These are phyloP conservation scores for Tuber melanosporum DNA, from an alignment of 495 filamentous ascomycete species.

Conservation along the genomic window DNA sequence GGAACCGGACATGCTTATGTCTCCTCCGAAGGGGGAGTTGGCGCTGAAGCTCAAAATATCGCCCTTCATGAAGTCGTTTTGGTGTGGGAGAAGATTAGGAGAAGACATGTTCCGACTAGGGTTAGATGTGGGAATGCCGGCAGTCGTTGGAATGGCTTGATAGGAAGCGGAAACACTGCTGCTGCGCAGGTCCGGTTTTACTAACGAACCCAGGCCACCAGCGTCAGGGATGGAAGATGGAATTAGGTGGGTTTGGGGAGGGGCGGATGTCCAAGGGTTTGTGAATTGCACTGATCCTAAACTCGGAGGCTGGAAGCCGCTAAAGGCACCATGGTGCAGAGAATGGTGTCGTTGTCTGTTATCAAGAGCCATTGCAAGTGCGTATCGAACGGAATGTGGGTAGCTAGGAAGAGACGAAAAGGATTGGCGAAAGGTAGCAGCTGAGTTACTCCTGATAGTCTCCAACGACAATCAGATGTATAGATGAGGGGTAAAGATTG, in stretches of 20 bases:
- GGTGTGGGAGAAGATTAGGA: slow-evolving; percentile 29
- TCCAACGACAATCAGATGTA: background rate
- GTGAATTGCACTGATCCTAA: slow-evolving; percentile 76
- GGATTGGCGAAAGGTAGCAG: slow-evolving; percentile 16
- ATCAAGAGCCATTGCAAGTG: slow-evolving; percentile 84
- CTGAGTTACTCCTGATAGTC: background rate
- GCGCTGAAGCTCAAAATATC: slow-evolving; percentile 48
- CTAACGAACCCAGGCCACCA: slow-evolving; percentile 32
- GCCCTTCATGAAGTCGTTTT: slow-evolving; percentile 31
- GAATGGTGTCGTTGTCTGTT: slow-evolving; percentile 72
- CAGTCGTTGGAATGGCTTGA: slow-evolving; percentile 37
- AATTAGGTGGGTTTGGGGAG: slow-evolving; percentile 51
- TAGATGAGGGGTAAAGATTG: slow-evolving; percentile 23
- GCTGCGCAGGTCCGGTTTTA: slow-evolving; percentile 45
- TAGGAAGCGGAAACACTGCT: slow-evolving; percentile 47
- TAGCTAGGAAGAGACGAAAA: slow-evolving; percentile 11
- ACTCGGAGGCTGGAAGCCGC: slow-evolving; percentile 63
- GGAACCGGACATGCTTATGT: slow-evolving; percentile 51
- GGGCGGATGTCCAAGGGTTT: slow-evolving; percentile 75
- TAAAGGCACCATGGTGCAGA: slow-evolving; percentile 68
- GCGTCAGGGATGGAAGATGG: slow-evolving; percentile 42
- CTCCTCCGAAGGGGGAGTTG: slow-evolving; percentile 46
- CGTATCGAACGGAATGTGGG: slow-evolving; percentile 28
- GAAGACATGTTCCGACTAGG: slow-evolving; percentile 34
- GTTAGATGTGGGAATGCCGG: slow-evolving; percentile 53